These are phyloP conservation scores for Rhamnella rubrinervis DNA, from an alignment of 331 rosid genomes.

Conservation along the genomic window DNA sequence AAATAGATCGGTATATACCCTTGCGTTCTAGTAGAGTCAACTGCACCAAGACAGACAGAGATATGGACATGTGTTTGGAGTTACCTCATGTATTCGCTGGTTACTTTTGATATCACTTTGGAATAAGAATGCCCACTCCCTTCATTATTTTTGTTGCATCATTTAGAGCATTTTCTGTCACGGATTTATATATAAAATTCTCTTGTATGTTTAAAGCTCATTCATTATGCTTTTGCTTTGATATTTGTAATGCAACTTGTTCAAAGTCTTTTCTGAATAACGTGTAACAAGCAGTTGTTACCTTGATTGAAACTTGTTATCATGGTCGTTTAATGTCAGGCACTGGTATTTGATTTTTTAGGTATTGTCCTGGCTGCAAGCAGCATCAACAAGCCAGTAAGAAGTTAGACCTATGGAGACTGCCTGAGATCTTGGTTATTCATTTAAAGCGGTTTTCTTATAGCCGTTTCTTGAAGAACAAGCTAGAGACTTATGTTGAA, in stretches of 20 bases:
- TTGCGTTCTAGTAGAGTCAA: not conserved
- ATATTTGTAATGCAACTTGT: too few species aligned
- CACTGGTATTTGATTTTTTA: slow-evolving; percentile 20
- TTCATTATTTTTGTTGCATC: too few species aligned
- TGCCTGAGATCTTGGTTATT: slow-evolving; percentile 94
- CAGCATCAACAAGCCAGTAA: slow-evolving; percentile 86
- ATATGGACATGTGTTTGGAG: not conserved
- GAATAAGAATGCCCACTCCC: not conserved
- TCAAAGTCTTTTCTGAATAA: too few species aligned
- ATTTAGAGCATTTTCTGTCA: not conserved
- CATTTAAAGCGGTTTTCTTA: slow-evolving; percentile 97
- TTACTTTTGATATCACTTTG: not conserved
- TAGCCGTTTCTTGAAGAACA: slow-evolving; percentile 88
- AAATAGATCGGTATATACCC: not conserved
- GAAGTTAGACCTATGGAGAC: slow-evolving; percentile 98
- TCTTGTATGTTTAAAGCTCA: not conserved
- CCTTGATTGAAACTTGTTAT: slow-evolving; percentile 6
- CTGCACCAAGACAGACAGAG: not conserved
- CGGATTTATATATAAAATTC: too few species aligned
- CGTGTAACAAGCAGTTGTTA: not conserved
- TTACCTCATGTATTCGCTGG: not conserved
- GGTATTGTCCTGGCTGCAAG: slow-evolving; percentile 97
- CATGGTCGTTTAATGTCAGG: not conserved
- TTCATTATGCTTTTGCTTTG: not conserved
- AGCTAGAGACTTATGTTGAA: slow-evolving; percentile 92